Percentiles rank a stretch among this genome's conserved stretches.
Conservation (phyloP, 192 early-diverging fungal species). For the Umbelopsis sp. region DNA sequence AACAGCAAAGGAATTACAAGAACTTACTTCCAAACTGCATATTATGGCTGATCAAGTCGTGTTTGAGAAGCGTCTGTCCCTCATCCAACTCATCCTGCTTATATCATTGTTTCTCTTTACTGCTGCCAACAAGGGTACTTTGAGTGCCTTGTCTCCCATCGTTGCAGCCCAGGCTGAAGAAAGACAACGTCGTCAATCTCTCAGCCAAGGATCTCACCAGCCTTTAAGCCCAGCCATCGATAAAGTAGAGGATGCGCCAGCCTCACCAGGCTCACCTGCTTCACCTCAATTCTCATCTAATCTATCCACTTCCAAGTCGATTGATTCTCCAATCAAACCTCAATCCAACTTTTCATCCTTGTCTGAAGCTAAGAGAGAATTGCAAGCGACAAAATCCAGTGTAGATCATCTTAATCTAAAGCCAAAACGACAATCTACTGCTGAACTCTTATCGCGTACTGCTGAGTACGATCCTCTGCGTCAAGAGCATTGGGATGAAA, state of each 20-base stretch:
- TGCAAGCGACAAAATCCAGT: neutral
- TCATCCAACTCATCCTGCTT: slow-evolving; percentile 39
- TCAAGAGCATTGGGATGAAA: slow-evolving; percentile 1
- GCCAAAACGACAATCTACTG: slow-evolving; percentile 4
- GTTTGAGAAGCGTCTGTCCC: slow-evolving; percentile 48
- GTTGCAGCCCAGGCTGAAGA: slow-evolving; percentile 40
- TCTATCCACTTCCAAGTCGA: neutral
- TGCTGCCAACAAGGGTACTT: slow-evolving; percentile 46
- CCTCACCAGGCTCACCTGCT: neutral
- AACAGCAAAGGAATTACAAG: slow-evolving; percentile 41
- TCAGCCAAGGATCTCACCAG: slow-evolving; percentile 2
- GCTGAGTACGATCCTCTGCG: neutral
- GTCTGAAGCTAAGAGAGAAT: slow-evolving; percentile 4
- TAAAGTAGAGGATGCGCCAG: neutral
- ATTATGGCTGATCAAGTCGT: slow-evolving; percentile 51
- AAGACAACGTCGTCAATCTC: slow-evolving; percentile 31
- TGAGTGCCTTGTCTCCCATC: slow-evolving; percentile 39
- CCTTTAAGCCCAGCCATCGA: neutral
- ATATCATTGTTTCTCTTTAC: slow-evolving; percentile 43
- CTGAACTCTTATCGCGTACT: neutral
- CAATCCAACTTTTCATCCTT: neutral
- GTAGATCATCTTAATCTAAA: neutral
- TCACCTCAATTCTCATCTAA: neutral
- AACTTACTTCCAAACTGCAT: slow-evolving; percentile 46
- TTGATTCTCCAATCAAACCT: neutral